These are phyloP conservation scores for Calycina marina DNA, from an alignment of 2,329 filamentous ascomycete genomes.

Conservation along the genomic window DNA sequence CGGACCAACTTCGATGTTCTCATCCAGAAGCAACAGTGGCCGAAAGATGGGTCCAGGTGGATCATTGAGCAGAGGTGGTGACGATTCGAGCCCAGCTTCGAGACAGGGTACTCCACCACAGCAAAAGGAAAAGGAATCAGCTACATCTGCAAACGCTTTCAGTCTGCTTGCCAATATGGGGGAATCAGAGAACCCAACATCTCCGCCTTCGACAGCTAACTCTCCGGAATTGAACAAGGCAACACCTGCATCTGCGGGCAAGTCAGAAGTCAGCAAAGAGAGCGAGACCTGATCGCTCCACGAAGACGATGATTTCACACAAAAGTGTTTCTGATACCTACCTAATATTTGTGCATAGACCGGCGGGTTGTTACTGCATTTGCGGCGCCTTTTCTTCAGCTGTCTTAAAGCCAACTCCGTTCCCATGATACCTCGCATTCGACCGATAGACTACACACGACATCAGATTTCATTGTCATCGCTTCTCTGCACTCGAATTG, in stretches of 20 bases:
- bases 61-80: conserved; percentile 56
- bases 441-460: conserved; percentile 22
- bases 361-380: conserved; percentile 30
- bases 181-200: conserved; percentile 47
- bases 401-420: conserved; percentile 29
- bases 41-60: conserved; percentile 65
- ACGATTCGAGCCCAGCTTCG: conserved; percentile 78
- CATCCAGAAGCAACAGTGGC: conserved; percentile 81
- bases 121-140: conserved; percentile 45
- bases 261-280: conserved; percentile 34
- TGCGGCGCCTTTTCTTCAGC: conserved; percentile 25
- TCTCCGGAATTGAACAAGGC: conserved; percentile 53
- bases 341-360: conserved; percentile 31
- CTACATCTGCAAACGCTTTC: conserved; percentile 75
- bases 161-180: conserved; percentile 38
- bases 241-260: conserved; percentile 32
- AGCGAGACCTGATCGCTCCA: conserved; percentile 28
- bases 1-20: conserved; percentile 77
- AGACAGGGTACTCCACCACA: conserved; percentile 79
- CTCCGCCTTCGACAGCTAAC: conserved; percentile 53
- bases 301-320: conserved; percentile 16
- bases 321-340: conserved; percentile 27
- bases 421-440: conserved; percentile 30
- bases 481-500: conserved; percentile 19
- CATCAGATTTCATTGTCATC: conserved; percentile 19